These are phyloP conservation scores for Dactylis glomerata DNA, from an alignment of 176 grass and related monocot genomes.

Conservation along the genomic window DNA sequence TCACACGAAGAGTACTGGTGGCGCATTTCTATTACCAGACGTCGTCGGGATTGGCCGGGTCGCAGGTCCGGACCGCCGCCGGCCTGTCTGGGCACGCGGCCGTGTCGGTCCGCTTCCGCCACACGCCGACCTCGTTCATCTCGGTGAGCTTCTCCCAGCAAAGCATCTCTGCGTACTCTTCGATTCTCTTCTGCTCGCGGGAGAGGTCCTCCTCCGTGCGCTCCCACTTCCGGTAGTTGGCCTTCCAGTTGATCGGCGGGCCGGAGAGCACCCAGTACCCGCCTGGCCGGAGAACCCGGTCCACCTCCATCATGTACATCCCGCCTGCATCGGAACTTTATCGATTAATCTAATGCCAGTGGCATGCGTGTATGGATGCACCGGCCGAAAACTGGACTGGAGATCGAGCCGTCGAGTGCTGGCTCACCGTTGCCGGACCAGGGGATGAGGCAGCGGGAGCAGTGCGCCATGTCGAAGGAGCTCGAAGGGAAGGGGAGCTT, in stretches of 20 bases:
- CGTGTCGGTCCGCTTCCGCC: constrained; percentile 64
- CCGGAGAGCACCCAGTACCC: constrained; percentile 95
- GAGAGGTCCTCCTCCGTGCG: constrained; percentile 69
- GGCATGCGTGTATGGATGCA: not conserved
- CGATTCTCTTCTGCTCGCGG: constrained; percentile 66
- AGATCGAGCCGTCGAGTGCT: not conserved
- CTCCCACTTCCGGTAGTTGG: constrained; percentile 48
- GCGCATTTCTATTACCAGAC: constrained; percentile 48
- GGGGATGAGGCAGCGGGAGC: constrained; percentile 90
- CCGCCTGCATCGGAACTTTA: constrained; percentile 43
- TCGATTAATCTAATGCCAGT: not conserved
- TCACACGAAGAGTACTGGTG: not conserved
- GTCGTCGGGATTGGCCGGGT: constrained; percentile 55
- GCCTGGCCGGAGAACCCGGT: constrained; percentile 80
- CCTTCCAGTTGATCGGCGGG: constrained; percentile 89
- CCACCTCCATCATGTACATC: constrained; percentile 94
- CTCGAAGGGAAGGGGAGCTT: constrained; percentile 85
- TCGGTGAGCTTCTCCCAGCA: constrained; percentile 92
- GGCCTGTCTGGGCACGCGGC: constrained; percentile 38
- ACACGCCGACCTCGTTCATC: constrained; percentile 61
- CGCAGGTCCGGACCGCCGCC: constrained; percentile 27
- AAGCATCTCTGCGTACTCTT: constrained; percentile 64
- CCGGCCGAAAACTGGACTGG: not conserved
- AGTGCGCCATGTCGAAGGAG: constrained; percentile 96
- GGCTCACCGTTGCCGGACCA: constrained; percentile 73